Evolutionary conservation across 805 yeast genomes (phyloP), one percentile per base, ranked within the genome.

Genomic region (Saturnispora dispora): DNA sequence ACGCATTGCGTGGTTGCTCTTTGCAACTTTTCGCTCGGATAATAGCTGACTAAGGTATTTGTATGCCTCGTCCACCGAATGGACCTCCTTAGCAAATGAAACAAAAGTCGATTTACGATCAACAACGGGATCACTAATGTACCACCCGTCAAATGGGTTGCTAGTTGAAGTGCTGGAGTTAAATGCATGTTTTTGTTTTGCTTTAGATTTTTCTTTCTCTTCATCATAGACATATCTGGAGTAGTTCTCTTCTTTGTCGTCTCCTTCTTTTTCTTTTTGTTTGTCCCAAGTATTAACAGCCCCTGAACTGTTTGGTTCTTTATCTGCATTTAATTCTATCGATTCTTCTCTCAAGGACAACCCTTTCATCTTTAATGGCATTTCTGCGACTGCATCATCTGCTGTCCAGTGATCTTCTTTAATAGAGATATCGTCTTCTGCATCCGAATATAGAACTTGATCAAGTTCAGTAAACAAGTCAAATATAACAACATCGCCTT

Each of bases 91-190:
- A 0, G 90, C 88, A 62, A 80, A 85, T 0, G 85, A 97, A 48
- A 88, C 75, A 59, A 91, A 91, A 1, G 88, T 82, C 0, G 96
- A 88, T 13, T 87, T 88, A 51, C 97, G 70, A 64, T 91, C 99
- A 1, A 75, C 69, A 1, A 90, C 75, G 0, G 95, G 85, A 1
- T 85, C 95, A 1, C 95, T 83, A 10, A 75, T 73, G 0, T 69
- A 60, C 98, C 98, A 93, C 1, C 83, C 85, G 40, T 71, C 76
- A n/a, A 85, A 64, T 0, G 41, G 78, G 79, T 56, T 84, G 78
- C 0, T 15, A 11, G 4, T 48, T 45, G 20, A 35, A 9, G 23
- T 57, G 50, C 6, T 42, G 22, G 39, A 25, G 45, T 8, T 30
- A 44, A 36, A 28, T 23, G n/a, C 27, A 45, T 30, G 9, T 44